Base-by-base conservation (phyloP, 805 yeast species). In the Candida pini region DNA sequence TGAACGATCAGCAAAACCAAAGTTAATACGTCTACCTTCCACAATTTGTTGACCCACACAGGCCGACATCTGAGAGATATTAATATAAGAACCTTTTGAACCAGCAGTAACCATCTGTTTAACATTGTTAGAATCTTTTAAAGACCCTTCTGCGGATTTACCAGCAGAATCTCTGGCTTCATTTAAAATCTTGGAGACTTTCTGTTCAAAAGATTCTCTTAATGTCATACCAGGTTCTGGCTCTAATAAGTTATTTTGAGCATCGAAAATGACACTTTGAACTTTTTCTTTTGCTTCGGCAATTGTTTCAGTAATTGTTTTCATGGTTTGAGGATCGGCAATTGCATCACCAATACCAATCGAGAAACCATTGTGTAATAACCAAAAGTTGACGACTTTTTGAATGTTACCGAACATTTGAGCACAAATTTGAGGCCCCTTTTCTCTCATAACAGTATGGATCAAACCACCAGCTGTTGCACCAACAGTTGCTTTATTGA, bases 41-140 rank as follows among this genome's bases (percentile, higher is more conserved):
- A 92, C 98, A 65, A 95, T 92, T 61, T 92, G 99, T 64, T 92
- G 99, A 53, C 98, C 98, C 19, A 92, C 98, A 82, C 98, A 92
- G 9, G 98, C 98, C 26, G 97, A 88, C 98, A 92, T 92, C 68
- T 89, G 97, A 17, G 99, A 95, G 60, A 92, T 92, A 62, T 92
- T 92, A 62, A 92, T 92, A 62, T 90, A 92, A 12, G 98, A 92
- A 71, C 99, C 99, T 66, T 92, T 92, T 21, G 99, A 92, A 54
- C 99, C 99, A 10, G 98, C 92, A 46, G 90, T 82, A 33, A 92
- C 98, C 99, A 92, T 92, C 71, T 92, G 99, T 60, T 92, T 92
- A 48, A 92, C 99, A 54, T 90, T 90, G 59, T 92, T 92, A 47
- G 82, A 71, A 54, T 89, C 96, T 59, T 89, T 90, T 69, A 92